Conservation (phyloP, 371 early-diverging fungal genomes). For the Rhizopus stolonifer region DNA sequence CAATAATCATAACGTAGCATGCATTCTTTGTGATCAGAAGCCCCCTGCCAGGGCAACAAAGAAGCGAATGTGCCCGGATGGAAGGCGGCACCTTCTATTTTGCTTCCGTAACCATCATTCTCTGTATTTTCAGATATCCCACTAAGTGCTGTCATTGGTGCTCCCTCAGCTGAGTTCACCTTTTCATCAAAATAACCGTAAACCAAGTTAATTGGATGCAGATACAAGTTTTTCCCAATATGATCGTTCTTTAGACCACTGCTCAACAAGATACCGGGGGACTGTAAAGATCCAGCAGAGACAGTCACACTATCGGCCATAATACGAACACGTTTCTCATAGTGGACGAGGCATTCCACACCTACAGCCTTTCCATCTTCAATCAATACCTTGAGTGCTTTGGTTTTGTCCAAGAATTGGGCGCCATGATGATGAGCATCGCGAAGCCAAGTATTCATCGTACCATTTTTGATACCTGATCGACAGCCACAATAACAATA, state of each 20-base stretch:
- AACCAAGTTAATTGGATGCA: conserved; percentile 77
- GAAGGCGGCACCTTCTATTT: conserved; percentile 64
- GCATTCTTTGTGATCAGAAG: no score
- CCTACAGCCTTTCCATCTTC: conserved; percentile 53
- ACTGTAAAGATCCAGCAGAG: conserved; percentile 66
- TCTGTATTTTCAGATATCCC: no score
- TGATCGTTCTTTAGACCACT: conserved; percentile 70
- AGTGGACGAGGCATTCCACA: conserved; percentile 39
- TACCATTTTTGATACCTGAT: conserved; percentile 70
- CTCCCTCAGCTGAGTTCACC: no score
- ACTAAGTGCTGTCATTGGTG: no score
- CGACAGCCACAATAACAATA: conserved; percentile 72
- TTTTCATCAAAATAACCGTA: not conserved
- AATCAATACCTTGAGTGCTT: conserved; percentile 55
- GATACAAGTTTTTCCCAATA: conserved; percentile 66
- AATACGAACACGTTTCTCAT: conserved; percentile 32
- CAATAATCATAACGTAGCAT: no score
- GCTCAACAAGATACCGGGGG: conserved; percentile 64
- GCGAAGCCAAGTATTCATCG: conserved; percentile 65
- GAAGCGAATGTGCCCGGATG: conserved; percentile 53
- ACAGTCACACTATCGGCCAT: conserved; percentile 62
- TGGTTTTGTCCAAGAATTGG: conserved; percentile 58
- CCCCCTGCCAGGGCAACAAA: no score
- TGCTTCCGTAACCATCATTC: conserved; percentile 62
- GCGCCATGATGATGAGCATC: conserved; percentile 67